Evolutionary conservation across 768 basidiomycete species (phyloP).

Genomic region (Suillus hirtellus): DNA sequence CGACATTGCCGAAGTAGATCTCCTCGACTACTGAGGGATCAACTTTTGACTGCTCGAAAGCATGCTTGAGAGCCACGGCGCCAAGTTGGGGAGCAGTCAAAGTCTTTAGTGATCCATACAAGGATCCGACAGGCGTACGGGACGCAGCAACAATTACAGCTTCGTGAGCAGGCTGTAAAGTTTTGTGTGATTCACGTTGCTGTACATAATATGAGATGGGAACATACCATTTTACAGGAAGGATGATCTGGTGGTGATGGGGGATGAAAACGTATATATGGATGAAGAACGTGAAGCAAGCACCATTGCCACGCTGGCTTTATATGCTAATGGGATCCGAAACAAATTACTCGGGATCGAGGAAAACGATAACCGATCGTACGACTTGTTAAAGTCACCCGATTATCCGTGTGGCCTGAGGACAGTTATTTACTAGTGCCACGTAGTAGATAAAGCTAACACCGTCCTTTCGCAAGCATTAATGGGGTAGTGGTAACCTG

Average conservation of each 20-base stretch:
- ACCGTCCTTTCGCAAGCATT: constrained; percentile 13
- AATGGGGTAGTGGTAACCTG: constrained; percentile 37
- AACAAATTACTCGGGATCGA: constrained; percentile 3
- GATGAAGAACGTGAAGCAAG: constrained; percentile 43
- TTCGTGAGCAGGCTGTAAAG: constrained; percentile 59
- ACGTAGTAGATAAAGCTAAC: neutral
- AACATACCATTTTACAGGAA: constrained; percentile 53
- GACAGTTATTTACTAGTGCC: too few species aligned
- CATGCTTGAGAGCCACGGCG: constrained; percentile 84
- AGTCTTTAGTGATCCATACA: constrained; percentile 87
- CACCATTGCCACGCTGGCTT: constrained; percentile 32
- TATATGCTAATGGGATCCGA: constrained; percentile 14
- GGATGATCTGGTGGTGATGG: constrained; percentile 34
- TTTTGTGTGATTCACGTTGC: neutral
- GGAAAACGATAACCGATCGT: constrained; percentile 3
- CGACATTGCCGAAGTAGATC: constrained; percentile 95
- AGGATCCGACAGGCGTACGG: constrained; percentile 91
- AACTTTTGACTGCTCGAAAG: constrained; percentile 77
- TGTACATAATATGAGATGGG: neutral
- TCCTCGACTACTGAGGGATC: constrained; percentile 88
- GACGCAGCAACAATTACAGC: constrained; percentile 92
- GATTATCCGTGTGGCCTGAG: neutral
- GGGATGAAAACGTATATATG: constrained; percentile 37
- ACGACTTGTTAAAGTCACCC: neutral
- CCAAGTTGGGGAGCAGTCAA: constrained; percentile 93